Conservation (phyloP, 805 yeast genomes). For the Dipodascopsis uninucleata region DNA sequence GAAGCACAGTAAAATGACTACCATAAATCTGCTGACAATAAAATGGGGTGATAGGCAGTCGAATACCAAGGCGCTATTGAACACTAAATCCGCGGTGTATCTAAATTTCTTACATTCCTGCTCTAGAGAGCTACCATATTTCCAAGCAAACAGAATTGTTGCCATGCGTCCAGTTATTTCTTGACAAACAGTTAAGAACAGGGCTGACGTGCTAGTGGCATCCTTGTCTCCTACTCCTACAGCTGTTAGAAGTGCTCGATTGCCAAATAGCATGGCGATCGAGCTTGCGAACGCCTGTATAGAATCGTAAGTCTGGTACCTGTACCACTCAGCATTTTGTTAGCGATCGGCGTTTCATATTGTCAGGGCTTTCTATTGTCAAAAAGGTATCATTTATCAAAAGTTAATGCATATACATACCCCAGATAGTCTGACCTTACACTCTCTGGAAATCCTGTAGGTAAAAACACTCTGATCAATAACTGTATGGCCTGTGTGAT, state of each 20-base stretch:
- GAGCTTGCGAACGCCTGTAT: constrained; percentile 39
- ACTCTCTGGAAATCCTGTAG: constrained; percentile 39
- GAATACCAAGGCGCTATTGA: constrained; percentile 36
- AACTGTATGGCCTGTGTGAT: no score
- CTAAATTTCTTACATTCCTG: constrained; percentile 40
- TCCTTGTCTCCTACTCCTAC: constrained; percentile 40
- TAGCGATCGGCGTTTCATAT: no score
- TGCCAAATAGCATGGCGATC: constrained; percentile 37
- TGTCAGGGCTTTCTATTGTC: neutral
- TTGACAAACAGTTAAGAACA: constrained; percentile 38
- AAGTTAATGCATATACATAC: constrained; percentile 9
- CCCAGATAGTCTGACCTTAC: constrained; percentile 36
- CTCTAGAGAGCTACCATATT: constrained; percentile 35
- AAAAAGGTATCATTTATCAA: neutral
- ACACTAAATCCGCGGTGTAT: constrained; percentile 37
- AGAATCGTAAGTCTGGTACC: constrained; percentile 39
- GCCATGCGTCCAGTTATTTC: constrained; percentile 39
- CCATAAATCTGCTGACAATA: constrained; percentile 24
- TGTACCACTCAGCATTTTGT: constrained; percentile 1
- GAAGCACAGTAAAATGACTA: constrained; percentile 32
- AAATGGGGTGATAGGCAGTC: constrained; percentile 37
- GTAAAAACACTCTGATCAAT: constrained; percentile 35
- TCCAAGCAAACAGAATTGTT: constrained; percentile 39
- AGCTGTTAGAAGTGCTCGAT: constrained; percentile 36
- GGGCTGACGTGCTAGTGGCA: constrained; percentile 39